These are phyloP conservation scores for Zoysia pacifica DNA, from an alignment of 176 grass and related monocot genomes.

Conservation along the genomic window DNA sequence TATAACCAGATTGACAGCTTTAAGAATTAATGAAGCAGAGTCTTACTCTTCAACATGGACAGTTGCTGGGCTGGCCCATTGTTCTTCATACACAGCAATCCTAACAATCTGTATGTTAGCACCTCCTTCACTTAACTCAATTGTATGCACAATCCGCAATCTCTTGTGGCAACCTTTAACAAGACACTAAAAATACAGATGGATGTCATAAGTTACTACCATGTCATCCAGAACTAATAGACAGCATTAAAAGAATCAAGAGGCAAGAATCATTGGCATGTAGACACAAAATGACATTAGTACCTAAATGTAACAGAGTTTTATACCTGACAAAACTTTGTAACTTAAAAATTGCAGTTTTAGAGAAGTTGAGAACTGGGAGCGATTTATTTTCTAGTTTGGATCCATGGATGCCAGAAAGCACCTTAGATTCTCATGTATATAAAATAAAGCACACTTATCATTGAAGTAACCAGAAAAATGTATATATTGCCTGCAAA, in stretches of 20 bases:
- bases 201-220: slow-evolving; percentile 14
- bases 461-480: slow-evolving; percentile 17
- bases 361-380: background rate
- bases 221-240: slow-evolving; percentile 7
- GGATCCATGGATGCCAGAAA: background rate
- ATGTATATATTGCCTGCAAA: background rate
- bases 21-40: background rate
- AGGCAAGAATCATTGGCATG: slow-evolving; percentile 1
- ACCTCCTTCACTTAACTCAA: slow-evolving; percentile 90
- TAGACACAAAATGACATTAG: slow-evolving; percentile 16
- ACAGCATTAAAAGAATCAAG: slow-evolving; percentile 18
- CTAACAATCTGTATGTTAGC: slow-evolving; percentile 83
- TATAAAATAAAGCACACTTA: slow-evolving; percentile 29
- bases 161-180: slow-evolving; percentile 97
- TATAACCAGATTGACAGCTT: slow-evolving; percentile 16
- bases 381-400: background rate
- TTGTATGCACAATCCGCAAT: slow-evolving; percentile 85
- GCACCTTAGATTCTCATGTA: background rate
- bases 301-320: background rate
- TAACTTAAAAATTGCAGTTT: slow-evolving; percentile 22
- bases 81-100: slow-evolving; percentile 90
- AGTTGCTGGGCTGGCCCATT: slow-evolving; percentile 77
- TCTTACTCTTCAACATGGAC: slow-evolving; percentile 72
- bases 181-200: slow-evolving; percentile 65
- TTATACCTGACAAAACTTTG: slow-evolving; percentile 5